Percentiles rank a stretch among this genome's conserved stretches.
Conservation (phyloP, 2,329 filamentous ascomycete species). For the Exophiala sideris region DNA sequence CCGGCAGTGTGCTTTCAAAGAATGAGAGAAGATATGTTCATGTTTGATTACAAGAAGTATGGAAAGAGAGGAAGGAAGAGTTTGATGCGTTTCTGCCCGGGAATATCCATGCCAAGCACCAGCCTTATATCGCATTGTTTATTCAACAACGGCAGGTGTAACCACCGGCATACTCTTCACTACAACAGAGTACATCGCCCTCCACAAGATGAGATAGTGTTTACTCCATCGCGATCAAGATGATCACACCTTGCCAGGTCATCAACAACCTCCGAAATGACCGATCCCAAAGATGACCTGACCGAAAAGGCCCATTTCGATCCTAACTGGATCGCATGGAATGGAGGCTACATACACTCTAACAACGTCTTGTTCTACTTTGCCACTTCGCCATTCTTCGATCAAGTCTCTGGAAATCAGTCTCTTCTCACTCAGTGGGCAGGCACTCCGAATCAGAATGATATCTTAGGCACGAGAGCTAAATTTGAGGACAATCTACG, state of each 20-base stretch:
- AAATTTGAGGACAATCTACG: slow-evolving; percentile 55
- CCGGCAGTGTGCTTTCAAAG: too few relatives aligned
- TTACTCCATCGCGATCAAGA: slow-evolving; percentile 5
- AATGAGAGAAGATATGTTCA: too few relatives aligned
- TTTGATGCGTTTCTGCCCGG: too few relatives aligned
- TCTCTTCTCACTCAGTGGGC: slow-evolving; percentile 51
- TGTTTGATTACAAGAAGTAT: too few relatives aligned
- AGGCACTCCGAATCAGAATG: slow-evolving; percentile 47
- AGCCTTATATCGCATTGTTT: too few relatives aligned
- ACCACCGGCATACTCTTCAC: too few relatives aligned
- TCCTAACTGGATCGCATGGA: slow-evolving; percentile 25
- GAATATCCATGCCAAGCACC: slow-evolving; percentile 7
- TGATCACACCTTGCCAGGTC: slow-evolving; percentile 7
- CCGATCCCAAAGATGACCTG: slow-evolving; percentile 23
- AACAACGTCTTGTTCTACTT: slow-evolving; percentile 58
- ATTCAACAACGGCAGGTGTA: too few relatives aligned
- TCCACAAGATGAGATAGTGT: too few relatives aligned
- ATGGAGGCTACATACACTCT: slow-evolving; percentile 27
- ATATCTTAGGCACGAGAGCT: slow-evolving; percentile 53
- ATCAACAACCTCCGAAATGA: slow-evolving; percentile 11
- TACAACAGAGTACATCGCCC: too few relatives aligned
- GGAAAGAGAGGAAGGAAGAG: too few relatives aligned
- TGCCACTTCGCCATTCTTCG: slow-evolving; percentile 61
- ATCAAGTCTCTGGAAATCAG: slow-evolving; percentile 59
- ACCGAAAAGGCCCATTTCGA: slow-evolving; percentile 25